Conservation (phyloP, 2,329 filamentous ascomycete genomes). For the Diaporthe eres region DNA sequence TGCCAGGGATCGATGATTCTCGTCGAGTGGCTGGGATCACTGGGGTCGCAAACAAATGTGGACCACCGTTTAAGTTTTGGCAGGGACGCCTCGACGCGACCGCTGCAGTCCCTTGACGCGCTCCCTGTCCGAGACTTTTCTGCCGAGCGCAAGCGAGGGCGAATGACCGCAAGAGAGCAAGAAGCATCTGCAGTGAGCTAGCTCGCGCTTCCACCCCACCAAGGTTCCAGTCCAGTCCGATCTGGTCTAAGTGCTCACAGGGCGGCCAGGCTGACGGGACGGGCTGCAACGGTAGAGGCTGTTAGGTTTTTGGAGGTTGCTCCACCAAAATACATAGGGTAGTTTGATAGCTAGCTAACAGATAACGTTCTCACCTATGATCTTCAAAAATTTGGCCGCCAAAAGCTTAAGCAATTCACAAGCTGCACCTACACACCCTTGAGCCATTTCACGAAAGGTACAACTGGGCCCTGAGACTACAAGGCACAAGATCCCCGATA, state of each 20-base stretch:
- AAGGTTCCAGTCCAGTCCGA: conserved; percentile 22
- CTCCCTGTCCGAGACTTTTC: conserved; percentile 22
- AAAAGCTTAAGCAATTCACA: conserved; percentile 15
- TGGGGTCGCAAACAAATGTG: conserved; percentile 37
- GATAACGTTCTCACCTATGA: neutral
- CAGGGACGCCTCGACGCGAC: conserved; percentile 36
- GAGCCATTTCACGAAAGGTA: neutral
- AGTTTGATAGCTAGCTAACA: neutral
- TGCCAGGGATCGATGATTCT: conserved; percentile 31
- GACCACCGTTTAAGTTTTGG: conserved; percentile 25
- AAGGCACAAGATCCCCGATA: conserved; percentile 24
- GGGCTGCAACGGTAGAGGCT: neutral
- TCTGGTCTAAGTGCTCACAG: conserved; percentile 16
- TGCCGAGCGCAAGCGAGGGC: conserved; percentile 27
- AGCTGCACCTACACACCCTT: neutral
- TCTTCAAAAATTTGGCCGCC: conserved; percentile 31
- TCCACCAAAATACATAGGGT: neutral
- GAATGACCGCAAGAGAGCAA: conserved; percentile 2
- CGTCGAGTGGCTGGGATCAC: conserved; percentile 29
- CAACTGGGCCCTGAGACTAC: neutral
- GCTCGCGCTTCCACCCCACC: conserved; percentile 27
- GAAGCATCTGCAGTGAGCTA: conserved; percentile 18
- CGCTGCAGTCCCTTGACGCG: conserved; percentile 27
- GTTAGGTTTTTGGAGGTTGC: neutral
- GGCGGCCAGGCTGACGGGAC: neutral